A percentile compares a stretch with the other conserved stretches of the same genome.
Evolutionary conservation across 2,329 filamentous ascomycete species (phyloP).

Genomic region (Cladosporium colombiae): DNA sequence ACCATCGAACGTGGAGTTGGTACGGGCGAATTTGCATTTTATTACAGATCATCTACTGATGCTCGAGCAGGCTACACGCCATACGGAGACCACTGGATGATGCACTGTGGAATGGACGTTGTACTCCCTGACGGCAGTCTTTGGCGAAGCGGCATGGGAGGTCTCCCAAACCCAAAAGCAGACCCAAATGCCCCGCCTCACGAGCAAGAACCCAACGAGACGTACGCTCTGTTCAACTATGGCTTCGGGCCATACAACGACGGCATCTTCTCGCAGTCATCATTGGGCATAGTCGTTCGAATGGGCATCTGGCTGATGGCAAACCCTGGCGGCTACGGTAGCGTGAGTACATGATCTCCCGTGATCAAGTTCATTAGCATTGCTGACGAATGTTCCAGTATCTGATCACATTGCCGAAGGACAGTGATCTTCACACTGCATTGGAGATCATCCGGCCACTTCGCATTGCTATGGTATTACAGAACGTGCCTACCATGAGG

Average conservation of each 20-base stretch:
- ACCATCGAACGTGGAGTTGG: conserved; percentile 49
- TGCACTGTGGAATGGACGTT: conserved; percentile 48
- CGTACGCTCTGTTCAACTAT: conserved; percentile 38
- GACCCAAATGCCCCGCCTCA: conserved; percentile 26
- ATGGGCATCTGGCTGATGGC: conserved; percentile 59
- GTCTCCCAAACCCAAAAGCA: conserved; percentile 34
- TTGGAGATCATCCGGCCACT: conserved; percentile 54
- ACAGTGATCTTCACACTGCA: conserved; percentile 52
- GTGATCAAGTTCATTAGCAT: conserved; percentile 34
- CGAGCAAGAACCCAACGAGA: conserved; percentile 27
- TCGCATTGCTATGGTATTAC: conserved; percentile 44
- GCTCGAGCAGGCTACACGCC: conserved; percentile 37
- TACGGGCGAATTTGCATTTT: neutral
- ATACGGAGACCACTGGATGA: conserved; percentile 48
- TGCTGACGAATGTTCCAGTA: conserved; percentile 27
- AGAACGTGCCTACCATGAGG: conserved; percentile 51
- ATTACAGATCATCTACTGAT: neutral
- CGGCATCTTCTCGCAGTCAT: conserved; percentile 41
- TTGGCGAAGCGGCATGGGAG: conserved; percentile 46
- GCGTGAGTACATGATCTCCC: neutral
- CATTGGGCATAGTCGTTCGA: conserved; percentile 45
- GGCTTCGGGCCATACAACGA: conserved; percentile 42
- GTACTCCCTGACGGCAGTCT: conserved; percentile 44
- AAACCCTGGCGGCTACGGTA: conserved; percentile 49
- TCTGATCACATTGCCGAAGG: conserved; percentile 49